Conservation (phyloP, 352 stramenopile species). For the Phytophthora sp. region DNA sequence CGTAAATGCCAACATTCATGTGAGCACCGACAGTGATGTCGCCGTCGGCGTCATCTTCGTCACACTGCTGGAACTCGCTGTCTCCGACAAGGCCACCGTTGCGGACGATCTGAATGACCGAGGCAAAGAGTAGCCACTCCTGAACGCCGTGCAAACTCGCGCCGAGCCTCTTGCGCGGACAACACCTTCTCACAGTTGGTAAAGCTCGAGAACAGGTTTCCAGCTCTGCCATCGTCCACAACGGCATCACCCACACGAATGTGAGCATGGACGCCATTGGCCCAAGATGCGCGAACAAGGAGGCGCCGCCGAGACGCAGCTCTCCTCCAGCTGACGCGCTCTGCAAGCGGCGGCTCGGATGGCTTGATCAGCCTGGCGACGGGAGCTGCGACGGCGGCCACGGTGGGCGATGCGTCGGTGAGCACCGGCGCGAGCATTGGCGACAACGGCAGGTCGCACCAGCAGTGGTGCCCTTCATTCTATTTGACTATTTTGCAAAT, state of each 20-base stretch:
- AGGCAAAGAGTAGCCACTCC: constrained; percentile 14
- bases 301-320: no score
- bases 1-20: constrained; percentile 36
- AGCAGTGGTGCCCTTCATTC: no score
- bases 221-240: constrained; percentile 44
- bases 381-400: no score
- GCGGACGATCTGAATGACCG: constrained; percentile 19
- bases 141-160: constrained; percentile 29
- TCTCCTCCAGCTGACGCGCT: no score
- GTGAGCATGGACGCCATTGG: constrained; percentile 12
- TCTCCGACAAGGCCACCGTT: constrained; percentile 14
- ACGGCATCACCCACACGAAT: constrained; percentile 38
- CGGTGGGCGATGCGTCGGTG: no score
- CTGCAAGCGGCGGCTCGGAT: no score
- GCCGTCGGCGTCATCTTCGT: background rate
- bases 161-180: constrained; percentile 14
- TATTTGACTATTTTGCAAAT: no score
- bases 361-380: no score
- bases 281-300: no score
- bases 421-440: no score
- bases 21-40: constrained; percentile 24
- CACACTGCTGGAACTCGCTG: background rate
- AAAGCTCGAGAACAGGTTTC: constrained; percentile 33
- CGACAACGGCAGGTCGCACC: no score
- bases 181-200: constrained; percentile 40